A percentile compares a stretch with the other conserved stretches of the same genome.
Evolutionary conservation across 805 yeast genomes (phyloP).

Genomic region (Saccharomycopsis vini): DNA sequence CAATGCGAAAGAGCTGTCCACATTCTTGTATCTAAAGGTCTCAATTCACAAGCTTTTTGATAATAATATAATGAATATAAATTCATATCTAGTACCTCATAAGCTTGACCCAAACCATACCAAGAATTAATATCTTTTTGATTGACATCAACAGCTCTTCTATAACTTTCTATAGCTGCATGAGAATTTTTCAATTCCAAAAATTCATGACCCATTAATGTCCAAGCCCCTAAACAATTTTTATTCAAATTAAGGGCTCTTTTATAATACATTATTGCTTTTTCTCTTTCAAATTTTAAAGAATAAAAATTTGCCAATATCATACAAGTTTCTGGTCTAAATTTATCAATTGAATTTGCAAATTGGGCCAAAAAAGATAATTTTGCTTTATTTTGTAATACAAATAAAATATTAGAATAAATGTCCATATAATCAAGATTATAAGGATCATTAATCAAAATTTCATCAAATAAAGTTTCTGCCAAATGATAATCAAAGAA

Average conservation of each 20-base stretch:
- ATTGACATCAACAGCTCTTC: constrained; percentile 87
- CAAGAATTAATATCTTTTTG: constrained; percentile 89
- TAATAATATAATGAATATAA: constrained; percentile 85
- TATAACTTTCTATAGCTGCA: constrained; percentile 92
- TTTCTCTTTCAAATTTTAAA: constrained; percentile 85
- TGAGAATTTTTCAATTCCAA: constrained; percentile 93
- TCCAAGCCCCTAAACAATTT: constrained; percentile 87
- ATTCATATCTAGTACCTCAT: constrained; percentile 93
- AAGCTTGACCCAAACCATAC: constrained; percentile 98
- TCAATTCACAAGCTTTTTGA: constrained; percentile 80
- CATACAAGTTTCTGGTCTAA: constrained; percentile 91
- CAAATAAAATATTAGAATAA: constrained; percentile 90
- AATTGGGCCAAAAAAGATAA: constrained; percentile 80
- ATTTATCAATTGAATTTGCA: constrained; percentile 72
- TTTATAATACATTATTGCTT: constrained; percentile 86
- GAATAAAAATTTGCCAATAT: constrained; percentile 91
- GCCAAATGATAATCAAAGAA: constrained; percentile 79
- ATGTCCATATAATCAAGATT: constrained; percentile 86
- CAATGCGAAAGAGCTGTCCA: constrained; percentile 95
- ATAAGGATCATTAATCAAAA: constrained; percentile 68
- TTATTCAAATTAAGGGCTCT: constrained; percentile 78
- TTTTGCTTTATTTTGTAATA: constrained; percentile 82
- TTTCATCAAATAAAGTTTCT: constrained; percentile 67
- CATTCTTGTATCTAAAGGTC: constrained; percentile 85
- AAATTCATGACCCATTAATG: constrained; percentile 97